Evolutionary conservation across 352 stramenopile genomes (phyloP).

Genomic region (Pythium utonaiense): DNA sequence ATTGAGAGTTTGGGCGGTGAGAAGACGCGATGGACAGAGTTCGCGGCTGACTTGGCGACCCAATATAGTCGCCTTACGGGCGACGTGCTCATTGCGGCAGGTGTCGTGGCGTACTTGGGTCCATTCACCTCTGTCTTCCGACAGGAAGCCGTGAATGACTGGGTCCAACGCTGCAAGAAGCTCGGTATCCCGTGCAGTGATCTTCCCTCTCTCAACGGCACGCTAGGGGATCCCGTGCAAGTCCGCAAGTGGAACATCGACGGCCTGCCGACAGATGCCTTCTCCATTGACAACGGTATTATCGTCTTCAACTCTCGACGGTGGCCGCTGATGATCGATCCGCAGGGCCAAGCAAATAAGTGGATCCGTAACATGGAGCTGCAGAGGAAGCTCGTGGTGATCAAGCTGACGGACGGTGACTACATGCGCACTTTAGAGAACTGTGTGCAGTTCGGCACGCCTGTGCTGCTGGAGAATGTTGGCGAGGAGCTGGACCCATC

Average conservation of each 20-base stretch:
- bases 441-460: conserved; percentile 89
- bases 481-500: conserved; percentile 91
- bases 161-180: conserved; percentile 71
- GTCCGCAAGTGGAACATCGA: conserved; percentile 95
- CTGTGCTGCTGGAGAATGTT: conserved; percentile 91
- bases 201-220: conserved; percentile 78
- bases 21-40: conserved; percentile 90
- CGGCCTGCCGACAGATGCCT: conserved; percentile 90
- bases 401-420: conserved; percentile 93
- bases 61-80: conserved; percentile 90
- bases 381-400: conserved; percentile 86
- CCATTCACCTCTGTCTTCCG: conserved; percentile 91
- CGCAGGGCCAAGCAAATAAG: conserved; percentile 93
- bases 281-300: conserved; percentile 95
- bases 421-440: conserved; percentile 93
- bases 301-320: conserved; percentile 92
- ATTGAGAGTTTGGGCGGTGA: conserved; percentile 93
- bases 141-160: conserved; percentile 72
- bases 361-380: conserved; percentile 96
- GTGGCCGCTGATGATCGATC: conserved; percentile 95
- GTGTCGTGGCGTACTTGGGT: conserved; percentile 91
- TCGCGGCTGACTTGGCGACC: conserved; percentile 69
- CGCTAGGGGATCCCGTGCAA: conserved; percentile 88
- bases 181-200: conserved; percentile 84
- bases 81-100: conserved; percentile 90